Conservation (phyloP, 2,329 filamentous ascomycete genomes). For the Arthrobotrys entomopaga region DNA sequence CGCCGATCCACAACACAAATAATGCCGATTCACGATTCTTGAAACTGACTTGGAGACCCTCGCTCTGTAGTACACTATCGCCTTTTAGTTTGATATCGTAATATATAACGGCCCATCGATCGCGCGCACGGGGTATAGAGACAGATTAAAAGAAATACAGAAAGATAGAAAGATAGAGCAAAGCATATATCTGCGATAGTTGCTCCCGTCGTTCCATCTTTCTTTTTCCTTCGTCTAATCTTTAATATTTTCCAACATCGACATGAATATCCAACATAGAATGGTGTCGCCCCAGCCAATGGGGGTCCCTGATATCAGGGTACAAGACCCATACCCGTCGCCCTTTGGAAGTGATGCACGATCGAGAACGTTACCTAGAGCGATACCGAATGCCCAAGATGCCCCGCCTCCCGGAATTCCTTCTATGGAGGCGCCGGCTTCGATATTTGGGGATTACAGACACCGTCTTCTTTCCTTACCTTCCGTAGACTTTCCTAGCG, state of each 20-base stretch:
- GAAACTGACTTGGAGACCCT: not conserved
- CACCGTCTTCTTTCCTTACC: constrained; percentile 40
- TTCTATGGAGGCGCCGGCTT: constrained; percentile 48
- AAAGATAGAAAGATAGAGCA: too few relatives aligned
- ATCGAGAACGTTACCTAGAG: constrained; percentile 39
- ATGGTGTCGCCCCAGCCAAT: constrained; percentile 49
- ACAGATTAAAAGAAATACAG: too few relatives aligned
- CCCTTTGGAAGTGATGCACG: constrained; percentile 32
- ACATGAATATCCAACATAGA: constrained; percentile 52
- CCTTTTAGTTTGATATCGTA: not conserved
- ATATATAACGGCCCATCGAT: too few relatives aligned
- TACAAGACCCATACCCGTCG: constrained; percentile 46
- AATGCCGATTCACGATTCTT: too few relatives aligned
- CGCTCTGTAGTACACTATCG: not conserved
- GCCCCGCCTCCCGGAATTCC: constrained; percentile 39
- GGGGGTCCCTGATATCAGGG: constrained; percentile 53
- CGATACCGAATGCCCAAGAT: constrained; percentile 54
- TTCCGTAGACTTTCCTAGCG: constrained; percentile 26
- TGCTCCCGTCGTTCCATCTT: too few relatives aligned
- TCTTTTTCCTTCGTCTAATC: too few relatives aligned
- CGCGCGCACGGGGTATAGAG: too few relatives aligned
- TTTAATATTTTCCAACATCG: not conserved
- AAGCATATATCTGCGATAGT: too few relatives aligned
- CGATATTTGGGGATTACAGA: constrained; percentile 52
- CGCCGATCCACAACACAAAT: constrained; percentile 36